These are phyloP conservation scores for Smithsoniella earleae DNA, from an alignment of 163 green algal genomes.

Conservation along the genomic window DNA sequence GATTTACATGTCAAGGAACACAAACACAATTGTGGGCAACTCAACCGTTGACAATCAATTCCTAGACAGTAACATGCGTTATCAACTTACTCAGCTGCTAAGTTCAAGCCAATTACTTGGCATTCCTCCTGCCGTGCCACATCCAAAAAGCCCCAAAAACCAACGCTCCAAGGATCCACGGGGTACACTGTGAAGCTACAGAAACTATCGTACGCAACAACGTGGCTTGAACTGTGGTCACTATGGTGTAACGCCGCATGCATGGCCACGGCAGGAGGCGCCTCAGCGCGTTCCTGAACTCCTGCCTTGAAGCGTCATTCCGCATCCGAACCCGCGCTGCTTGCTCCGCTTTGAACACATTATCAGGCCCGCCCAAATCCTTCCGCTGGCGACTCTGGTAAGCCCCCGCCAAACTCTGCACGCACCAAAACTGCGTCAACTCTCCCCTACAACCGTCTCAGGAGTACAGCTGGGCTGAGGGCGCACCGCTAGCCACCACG, in stretches of 20 bases:
- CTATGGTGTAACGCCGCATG: not conserved
- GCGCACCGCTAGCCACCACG: slow-evolving; percentile 24
- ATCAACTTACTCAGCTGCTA: not conserved
- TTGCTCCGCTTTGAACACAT: slow-evolving; percentile 1
- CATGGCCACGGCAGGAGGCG: slow-evolving; percentile 25
- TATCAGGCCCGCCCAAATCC: not conserved
- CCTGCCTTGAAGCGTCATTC: not conserved
- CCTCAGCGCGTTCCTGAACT: not conserved
- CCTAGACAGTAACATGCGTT: too few species aligned
- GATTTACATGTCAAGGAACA: too few species aligned
- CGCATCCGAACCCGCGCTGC: not conserved
- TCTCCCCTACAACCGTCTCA: not conserved
- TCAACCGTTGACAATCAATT: too few species aligned
- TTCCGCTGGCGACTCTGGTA: slow-evolving; percentile 8
- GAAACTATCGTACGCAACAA: not conserved
- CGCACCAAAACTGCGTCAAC: not conserved
- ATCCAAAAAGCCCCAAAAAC: slow-evolving; percentile 12
- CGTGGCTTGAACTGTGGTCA: slow-evolving; percentile 7
- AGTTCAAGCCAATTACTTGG: not conserved
- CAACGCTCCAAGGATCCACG: slow-evolving; percentile 15
- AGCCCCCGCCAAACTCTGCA: slow-evolving; percentile 9
- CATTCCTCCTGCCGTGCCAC: not conserved
- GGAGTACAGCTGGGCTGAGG: not conserved
- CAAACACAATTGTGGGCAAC: too few species aligned
- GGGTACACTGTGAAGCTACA: not conserved